Evolutionary conservation across 495 filamentous ascomycete species (phyloP), one percentile per base, ranked within the genome.

Genomic region (Hypomontagnella submonticulosa): DNA sequence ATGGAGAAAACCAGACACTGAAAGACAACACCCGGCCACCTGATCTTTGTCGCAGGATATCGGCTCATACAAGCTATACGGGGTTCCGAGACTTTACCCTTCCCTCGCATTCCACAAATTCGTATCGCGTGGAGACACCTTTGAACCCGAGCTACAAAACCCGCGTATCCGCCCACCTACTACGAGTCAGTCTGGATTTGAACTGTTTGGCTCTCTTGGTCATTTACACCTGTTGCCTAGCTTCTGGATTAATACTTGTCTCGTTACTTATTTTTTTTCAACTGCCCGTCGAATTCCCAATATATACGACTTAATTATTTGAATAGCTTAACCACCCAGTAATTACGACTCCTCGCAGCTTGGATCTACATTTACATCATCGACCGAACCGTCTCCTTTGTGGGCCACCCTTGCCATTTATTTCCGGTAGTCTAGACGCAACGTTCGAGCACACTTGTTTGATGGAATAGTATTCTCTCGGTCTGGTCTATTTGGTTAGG

Each of bases 91-190:
- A 66, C 71, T 64, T 54, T 68, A 49, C 69, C 69, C 60, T 70
- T 69, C 65, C 63, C 61, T 72, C 61, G 52, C 69, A 71, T 69
- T 64, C 71, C 69, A 71, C 61, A 68, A 65, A 68, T 74, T 74
- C 71, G 71, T 74, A 74, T 74, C 66, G 69, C 71, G 66, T 70
- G 71, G 64, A 66, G 57, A 63, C 66, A 33, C 54, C 56, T 57
- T 50, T 55, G 34, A 62, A 63, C 63, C 64, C 63, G 63, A 72
- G 69, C 66, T 70, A 74, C 69, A 74, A 73, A 73, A 69, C 69
- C 63, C 62, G 41, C 65, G 59, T 69, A 66, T 54, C 69, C 69
- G 69, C 71, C 69, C 55, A 64, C 68, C 60, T 67, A 52, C 64
- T 66, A 57, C 66, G 16, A 64, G 56, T 55, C 66, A 61, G 51